These are phyloP conservation scores for Phoma herbarum DNA, from an alignment of 2,329 filamentous ascomycete species.

Conservation along the genomic window DNA sequence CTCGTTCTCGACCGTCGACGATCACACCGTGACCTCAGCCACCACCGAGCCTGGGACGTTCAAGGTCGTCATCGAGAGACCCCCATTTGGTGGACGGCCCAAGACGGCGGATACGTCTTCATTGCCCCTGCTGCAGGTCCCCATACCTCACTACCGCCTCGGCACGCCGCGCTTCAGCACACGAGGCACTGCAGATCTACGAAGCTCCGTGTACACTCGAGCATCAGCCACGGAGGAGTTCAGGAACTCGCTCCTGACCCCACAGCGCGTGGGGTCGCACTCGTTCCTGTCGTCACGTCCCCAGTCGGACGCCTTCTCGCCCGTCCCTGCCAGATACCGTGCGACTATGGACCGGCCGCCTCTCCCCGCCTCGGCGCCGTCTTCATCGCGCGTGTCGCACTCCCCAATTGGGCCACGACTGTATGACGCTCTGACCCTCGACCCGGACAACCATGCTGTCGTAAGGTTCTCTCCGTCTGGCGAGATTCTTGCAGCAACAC, in stretches of 20 bases:
- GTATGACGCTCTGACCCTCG: conserved; percentile 81
- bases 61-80: conserved; percentile 81
- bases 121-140: conserved; percentile 71
- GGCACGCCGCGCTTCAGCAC: conserved; percentile 83
- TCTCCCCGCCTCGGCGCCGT: conserved; percentile 45
- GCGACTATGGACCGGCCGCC: conserved; percentile 48
- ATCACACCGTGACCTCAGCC: conserved; percentile 59
- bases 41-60: conserved; percentile 73
- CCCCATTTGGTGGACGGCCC: conserved; percentile 64
- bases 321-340: conserved; percentile 44
- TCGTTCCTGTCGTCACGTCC: conserved; percentile 49
- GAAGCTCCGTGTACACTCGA: conserved; percentile 77
- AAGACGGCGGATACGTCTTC: conserved; percentile 67
- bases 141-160: conserved; percentile 84
- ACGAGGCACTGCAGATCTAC: conserved; percentile 77
- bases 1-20: conserved; percentile 80
- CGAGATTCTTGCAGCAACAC: conserved; percentile 87
- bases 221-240: conserved; percentile 75
- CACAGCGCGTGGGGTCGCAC: conserved; percentile 48
- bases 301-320: conserved; percentile 50
- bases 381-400: conserved; percentile 50
- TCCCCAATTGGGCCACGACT: conserved; percentile 67
- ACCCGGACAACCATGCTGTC: conserved; percentile 81
- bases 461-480: conserved; percentile 82
- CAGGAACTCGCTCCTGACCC: conserved; percentile 65